Evolutionary conservation across 306 rosid species (phyloP), one percentile per base, ranked within the genome.

Genomic region (Lathyrus sativus): DNA sequence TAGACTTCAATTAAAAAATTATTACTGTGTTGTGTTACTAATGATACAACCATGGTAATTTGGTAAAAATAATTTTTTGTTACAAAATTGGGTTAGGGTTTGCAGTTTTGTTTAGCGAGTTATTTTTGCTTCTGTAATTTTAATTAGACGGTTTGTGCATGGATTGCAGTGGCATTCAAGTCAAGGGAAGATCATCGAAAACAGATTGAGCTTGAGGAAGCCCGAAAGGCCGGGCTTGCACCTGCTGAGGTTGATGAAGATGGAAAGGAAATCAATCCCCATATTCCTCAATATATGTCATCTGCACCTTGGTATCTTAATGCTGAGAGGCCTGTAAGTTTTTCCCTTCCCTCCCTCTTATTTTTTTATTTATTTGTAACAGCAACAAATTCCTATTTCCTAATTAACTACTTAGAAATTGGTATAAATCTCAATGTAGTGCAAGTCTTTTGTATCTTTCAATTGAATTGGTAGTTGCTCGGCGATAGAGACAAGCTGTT

Each of bases 231-330:
- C 0, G 76, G 76, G 35, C 70, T 72, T 72, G 76, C 76, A 0
- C 76, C 76, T 0, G 70, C 76, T 39, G 76, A 62, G 22, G 22
- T 72, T 2, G 76, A 62, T 51, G 76, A 72, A 62, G 76, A 72
- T 72, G 76, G 70, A 0, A 72, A 72, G 35, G 76, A 72, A 62
- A 72, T 72, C 54, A 72, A 72, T 3, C 76, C 76, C 2, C 76
- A 71, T 38, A 71, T 71, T 60, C 76, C 76, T 9, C 68, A 50
- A 45, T 72, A 49, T 62, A 72, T 72, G 53, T 72, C 76, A 6
- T 72, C 76, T 72, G 70, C 70, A 6, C 76, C 76, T 22, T 72
- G 76, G 76, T 72, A 62, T 72, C 76, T 72, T 72, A 72, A 72
- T 38, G 70, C 76, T 7, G 54, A 62, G 62, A 62, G 76, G 38